Conservation (phyloP, 1,284 basidiomycete genomes). For the Erythrobasidium hasegawianum region DNA sequence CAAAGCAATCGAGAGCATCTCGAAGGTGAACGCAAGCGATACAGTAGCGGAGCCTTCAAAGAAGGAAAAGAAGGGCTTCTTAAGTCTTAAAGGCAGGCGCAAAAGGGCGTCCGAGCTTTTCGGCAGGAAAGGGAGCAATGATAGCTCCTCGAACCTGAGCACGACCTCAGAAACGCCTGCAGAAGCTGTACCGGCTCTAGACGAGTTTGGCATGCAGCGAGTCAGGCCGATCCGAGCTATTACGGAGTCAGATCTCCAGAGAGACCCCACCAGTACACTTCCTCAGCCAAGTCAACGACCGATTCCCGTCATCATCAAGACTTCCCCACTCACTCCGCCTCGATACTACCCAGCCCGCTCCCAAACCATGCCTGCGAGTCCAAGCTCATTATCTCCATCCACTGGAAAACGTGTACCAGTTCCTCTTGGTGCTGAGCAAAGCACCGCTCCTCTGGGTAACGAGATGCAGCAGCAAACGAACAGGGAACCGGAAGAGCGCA, state of each 20-base stretch:
- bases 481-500: too few species aligned
- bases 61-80: conserved; percentile 1
- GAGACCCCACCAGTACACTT: not conserved
- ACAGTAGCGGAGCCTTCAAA: not conserved
- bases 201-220: not conserved
- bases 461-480: too few species aligned
- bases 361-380: too few species aligned
- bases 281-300: not conserved
- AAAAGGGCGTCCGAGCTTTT: conserved; percentile 5
- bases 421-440: too few species aligned
- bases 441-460: too few species aligned
- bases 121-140: not conserved
- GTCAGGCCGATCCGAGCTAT: not conserved
- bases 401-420: too few species aligned
- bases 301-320: conserved; percentile 18
- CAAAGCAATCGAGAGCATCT: too few species aligned
- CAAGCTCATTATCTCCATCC: too few species aligned
- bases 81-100: not conserved
- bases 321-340: conserved; percentile 16
- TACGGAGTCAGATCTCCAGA: not conserved
- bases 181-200: not conserved
- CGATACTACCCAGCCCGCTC: not conserved
- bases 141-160: not conserved
- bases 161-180: not conserved
- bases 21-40: too few species aligned